A percentile compares a stretch with the other conserved stretches of the same genome.
Conservation (phyloP, 75 land plant species). For the Pseudotsuga menziesii region DNA sequence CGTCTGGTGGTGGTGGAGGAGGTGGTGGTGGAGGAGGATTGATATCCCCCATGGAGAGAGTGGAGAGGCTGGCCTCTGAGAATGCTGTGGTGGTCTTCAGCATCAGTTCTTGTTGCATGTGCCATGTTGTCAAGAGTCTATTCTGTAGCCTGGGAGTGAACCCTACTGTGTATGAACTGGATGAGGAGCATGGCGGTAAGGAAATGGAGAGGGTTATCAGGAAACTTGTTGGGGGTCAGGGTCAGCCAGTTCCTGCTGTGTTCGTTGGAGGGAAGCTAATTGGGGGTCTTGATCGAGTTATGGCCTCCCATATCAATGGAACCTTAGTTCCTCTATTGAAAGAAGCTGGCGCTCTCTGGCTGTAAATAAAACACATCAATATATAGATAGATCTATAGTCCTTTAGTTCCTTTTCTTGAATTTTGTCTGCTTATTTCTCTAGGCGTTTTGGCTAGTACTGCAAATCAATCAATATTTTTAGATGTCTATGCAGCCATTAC, state of each 20-base stretch:
- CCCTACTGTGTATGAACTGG: slow-evolving; percentile 80
- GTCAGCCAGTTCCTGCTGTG: slow-evolving; percentile 38
- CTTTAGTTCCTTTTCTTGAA: no score
- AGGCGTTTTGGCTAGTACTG: no score
- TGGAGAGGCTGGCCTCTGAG: slow-evolving; percentile 37
- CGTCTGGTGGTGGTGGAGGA: background rate
- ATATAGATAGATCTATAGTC: no score
- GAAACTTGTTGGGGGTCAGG: no score
- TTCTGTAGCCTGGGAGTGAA: slow-evolving; percentile 54
- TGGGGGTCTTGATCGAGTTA: slow-evolving; percentile 62
- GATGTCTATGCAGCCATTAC: no score
- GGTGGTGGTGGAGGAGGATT: slow-evolving; percentile 10
- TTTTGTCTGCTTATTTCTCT: no score
- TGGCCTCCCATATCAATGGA: slow-evolving; percentile 64
- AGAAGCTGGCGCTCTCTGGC: slow-evolving; percentile 69
- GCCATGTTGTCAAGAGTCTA: slow-evolving; percentile 50
- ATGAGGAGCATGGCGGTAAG: slow-evolving; percentile 33
- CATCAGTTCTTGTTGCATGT: slow-evolving; percentile 58
- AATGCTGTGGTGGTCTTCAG: slow-evolving; percentile 56
- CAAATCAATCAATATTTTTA: no score
- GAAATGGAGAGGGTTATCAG: slow-evolving; percentile 54
- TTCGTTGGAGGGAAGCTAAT: slow-evolving; percentile 67
- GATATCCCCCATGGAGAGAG: slow-evolving; percentile 10
- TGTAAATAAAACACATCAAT: slow-evolving; percentile 12
- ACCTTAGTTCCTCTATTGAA: slow-evolving; percentile 58